Evolutionary conservation across 2,329 filamentous ascomycete genomes (phyloP), one percentile per base, ranked within the genome.

Genomic region (Rugonectria rugulosa): DNA sequence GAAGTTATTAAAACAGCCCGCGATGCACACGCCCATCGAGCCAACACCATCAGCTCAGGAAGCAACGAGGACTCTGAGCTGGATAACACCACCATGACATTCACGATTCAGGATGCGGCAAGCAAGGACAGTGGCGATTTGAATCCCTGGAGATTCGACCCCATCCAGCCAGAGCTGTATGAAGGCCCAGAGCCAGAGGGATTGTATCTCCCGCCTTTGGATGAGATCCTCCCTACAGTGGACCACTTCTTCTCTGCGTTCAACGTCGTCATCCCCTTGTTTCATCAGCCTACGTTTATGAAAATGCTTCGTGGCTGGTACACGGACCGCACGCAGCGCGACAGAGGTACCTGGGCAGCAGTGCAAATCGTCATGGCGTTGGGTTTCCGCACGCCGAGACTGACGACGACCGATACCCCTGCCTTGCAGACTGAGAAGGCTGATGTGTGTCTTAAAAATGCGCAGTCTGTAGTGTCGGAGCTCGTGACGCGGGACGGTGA

Each of bases 311-410:
- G 68, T 4, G 57, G 62, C 0, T 79, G 73, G 65, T 77, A 77
- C 38, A 66, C 62, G 3, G 53, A 66, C 3, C 60, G 54, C 2
- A 19, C 32, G 6, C 27, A 48, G 2, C 52, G 67, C 3, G 60
- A 68, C 17, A 64, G 61, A 41, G 68, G 67, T 2, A 59, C 62
- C 1, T 77, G 74, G 71, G 75, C 75, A 0, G 70, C 73, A 11
- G 73, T 78, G 15, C 74, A 77, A 9, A 69, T 74, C 26, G 73
- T 75, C 20, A 59, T 77, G 34, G 75, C 75, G 4, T 62, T 77
- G 5, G 72, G 72, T 1, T 71, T 73, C 34, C 68, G 71, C 8
- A 65, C 67, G 3, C 62, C 65, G 0, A 56, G 60, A 5, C 59
- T 67, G 2, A 45, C 61, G 1, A 59, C 63, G 2, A 50, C 61